Conservation (phyloP, 1,139 yeast genomes). For the Wickerhamiella pararugosa region DNA sequence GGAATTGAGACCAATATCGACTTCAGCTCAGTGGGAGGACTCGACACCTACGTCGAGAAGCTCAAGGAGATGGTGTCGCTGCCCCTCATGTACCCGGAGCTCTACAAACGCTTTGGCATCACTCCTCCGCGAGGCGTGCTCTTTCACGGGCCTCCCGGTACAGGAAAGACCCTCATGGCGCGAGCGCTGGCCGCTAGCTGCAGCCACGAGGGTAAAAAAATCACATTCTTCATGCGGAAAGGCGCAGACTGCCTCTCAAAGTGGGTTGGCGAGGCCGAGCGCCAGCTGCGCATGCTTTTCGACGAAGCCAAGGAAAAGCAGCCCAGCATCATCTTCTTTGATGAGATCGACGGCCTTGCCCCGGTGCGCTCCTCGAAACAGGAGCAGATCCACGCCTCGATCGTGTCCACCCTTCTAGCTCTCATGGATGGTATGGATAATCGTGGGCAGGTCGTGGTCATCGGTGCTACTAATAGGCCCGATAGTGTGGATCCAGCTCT, state of each 20-base stretch:
- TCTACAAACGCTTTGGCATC: conserved; percentile 75
- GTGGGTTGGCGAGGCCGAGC: conserved; percentile 99
- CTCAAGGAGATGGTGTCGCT: conserved; percentile 94
- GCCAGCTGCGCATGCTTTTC: conserved; percentile 75
- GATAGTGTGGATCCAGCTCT: conserved; percentile 96
- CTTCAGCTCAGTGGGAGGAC: conserved; percentile 82
- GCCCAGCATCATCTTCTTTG: conserved; percentile 90
- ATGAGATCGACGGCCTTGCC: conserved; percentile 95
- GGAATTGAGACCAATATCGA: conserved; percentile 91
- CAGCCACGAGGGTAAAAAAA: conserved; percentile 63
- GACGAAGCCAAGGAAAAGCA: conserved; percentile 96
- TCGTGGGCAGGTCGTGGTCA: conserved; percentile 89
- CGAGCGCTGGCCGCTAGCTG: conserved; percentile 94
- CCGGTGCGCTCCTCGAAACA: conserved; percentile 95
- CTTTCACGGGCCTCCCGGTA: conserved; percentile 99
- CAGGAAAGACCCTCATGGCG: conserved; percentile 97
- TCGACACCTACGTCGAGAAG: conserved; percentile 79
- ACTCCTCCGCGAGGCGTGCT: conserved; percentile 97
- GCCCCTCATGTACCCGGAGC: conserved; percentile 86
- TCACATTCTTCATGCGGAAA: conserved; percentile 94
- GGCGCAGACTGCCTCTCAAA: conserved; percentile 96
- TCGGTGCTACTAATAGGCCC: conserved; percentile 96
- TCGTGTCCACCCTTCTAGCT: conserved; percentile 85
- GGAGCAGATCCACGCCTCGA: conserved; percentile 95
- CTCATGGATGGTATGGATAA: conserved; percentile 99